These are phyloP conservation scores for Funneliformis geosporum DNA, from an alignment of 192 early-diverging fungal genomes.

Conservation along the genomic window DNA sequence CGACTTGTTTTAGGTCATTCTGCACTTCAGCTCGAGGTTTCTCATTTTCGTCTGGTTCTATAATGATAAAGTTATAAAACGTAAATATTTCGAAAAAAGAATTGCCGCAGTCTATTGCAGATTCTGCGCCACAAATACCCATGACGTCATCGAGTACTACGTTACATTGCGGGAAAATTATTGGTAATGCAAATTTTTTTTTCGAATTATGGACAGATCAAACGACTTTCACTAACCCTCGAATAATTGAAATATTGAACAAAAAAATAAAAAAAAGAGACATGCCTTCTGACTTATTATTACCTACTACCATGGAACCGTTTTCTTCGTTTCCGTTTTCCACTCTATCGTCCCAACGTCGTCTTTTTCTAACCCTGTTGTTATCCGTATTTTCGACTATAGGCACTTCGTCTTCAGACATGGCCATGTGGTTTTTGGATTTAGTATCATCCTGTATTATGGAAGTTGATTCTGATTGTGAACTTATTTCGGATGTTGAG, in stretches of 20 bases:
- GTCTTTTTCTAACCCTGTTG: slow-evolving; percentile 1
- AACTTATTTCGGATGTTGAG: slow-evolving; percentile 22
- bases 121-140: background rate
- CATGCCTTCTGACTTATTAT: slow-evolving; percentile 12
- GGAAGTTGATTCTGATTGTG: slow-evolving; percentile 9
- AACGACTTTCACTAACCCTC: background rate
- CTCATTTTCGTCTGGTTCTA: slow-evolving; percentile 1
- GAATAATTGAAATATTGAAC: background rate
- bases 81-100: background rate
- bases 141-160: background rate
- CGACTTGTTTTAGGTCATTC: background rate
- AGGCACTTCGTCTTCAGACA: slow-evolving; percentile 8
- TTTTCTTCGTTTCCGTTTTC: slow-evolving; percentile 10
- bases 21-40: background rate
- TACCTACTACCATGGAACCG: background rate
- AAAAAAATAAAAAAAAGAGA: background rate
- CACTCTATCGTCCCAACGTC: background rate
- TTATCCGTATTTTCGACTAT: background rate
- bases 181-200: background rate
- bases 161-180: background rate
- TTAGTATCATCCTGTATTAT: slow-evolving; percentile 13
- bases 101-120: background rate
- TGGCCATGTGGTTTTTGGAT: background rate
- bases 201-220: background rate
- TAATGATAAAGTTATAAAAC: background rate